A percentile compares a stretch with the other conserved stretches of the same genome.
Conservation (phyloP, 2,329 filamentous ascomycete species). For the Hirsutella minnesotensis region DNA sequence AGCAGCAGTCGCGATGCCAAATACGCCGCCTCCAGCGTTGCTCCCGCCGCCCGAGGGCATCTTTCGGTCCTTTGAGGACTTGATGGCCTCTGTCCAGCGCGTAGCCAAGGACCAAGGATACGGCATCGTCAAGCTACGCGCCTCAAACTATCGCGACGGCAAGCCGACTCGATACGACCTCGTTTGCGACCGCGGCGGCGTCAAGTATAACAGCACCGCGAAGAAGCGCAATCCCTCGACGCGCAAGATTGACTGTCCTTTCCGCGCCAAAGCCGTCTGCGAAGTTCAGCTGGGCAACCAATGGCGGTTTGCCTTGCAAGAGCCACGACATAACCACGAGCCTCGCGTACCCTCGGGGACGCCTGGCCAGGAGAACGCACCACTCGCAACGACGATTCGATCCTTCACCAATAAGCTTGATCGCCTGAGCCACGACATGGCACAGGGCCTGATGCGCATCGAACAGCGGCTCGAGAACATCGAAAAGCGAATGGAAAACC, state of each 20-base stretch:
- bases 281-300: constrained; percentile 51
- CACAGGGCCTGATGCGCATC: constrained; percentile 38
- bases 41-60: constrained; percentile 48
- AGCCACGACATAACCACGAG: constrained; percentile 50
- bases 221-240: constrained; percentile 54
- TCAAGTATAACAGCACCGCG: constrained; percentile 53
- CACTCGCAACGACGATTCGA: constrained; percentile 44
- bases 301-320: constrained; percentile 52
- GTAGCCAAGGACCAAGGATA: constrained; percentile 52
- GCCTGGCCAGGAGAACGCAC: constrained; percentile 45
- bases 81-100: constrained; percentile 44
- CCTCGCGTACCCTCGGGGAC: constrained; percentile 41
- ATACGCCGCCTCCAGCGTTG: constrained; percentile 34
- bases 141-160: constrained; percentile 51
- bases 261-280: constrained; percentile 51
- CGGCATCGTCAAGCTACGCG: constrained; percentile 49
- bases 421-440: constrained; percentile 43
- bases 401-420: constrained; percentile 49
- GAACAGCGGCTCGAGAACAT: constrained; percentile 38
- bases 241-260: constrained; percentile 52
- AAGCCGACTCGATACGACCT: constrained; percentile 52
- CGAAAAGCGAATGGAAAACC: constrained; percentile 41
- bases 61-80: constrained; percentile 46
- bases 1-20: constrained; percentile 26
- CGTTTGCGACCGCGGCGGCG: constrained; percentile 50